Percentiles rank a stretch among this genome's conserved stretches.
These are phyloP conservation scores for Lecanicillium sp. DNA, from an alignment of 2,329 filamentous ascomycete species.

Conservation along the genomic window DNA sequence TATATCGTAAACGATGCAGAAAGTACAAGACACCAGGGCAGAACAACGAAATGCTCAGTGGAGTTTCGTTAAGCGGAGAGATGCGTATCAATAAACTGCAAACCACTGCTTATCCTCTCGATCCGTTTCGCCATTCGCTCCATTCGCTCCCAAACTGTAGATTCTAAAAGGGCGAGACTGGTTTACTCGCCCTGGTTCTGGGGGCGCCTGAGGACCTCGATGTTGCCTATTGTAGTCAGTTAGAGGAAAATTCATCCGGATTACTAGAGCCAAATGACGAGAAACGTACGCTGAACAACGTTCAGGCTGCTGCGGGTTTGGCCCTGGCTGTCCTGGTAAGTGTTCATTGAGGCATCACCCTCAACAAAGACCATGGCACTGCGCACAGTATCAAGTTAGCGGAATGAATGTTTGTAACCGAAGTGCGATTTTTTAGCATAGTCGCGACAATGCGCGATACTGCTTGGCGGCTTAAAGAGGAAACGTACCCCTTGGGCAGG, in stretches of 20 bases:
- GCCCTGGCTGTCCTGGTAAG: slow-evolving; percentile 63
- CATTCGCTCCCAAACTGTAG: not conserved
- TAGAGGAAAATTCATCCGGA: not conserved
- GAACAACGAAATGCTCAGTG: not conserved
- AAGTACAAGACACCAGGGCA: not conserved
- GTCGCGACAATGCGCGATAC: too few species aligned
- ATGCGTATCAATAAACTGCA: not conserved
- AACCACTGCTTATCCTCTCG: too few species aligned
- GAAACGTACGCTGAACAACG: slow-evolving; percentile 73
- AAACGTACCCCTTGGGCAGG: slow-evolving; percentile 76
- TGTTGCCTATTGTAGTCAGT: slow-evolving; percentile 25
- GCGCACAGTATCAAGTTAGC: slow-evolving; percentile 1
- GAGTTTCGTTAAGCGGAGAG: not conserved
- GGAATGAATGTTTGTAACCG: too few species aligned
- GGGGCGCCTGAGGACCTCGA: slow-evolving; percentile 38
- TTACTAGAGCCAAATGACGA: not conserved
- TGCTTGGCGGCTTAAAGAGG: too few species aligned
- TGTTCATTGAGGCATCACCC: slow-evolving; percentile 64
- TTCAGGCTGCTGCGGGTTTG: slow-evolving; percentile 56
- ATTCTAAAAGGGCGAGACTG: not conserved
- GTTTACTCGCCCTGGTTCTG: slow-evolving; percentile 17
- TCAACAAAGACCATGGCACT: slow-evolving; percentile 78
- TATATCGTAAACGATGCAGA: not conserved
- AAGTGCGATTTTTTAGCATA: too few species aligned
- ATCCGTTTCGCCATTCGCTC: not conserved